A percentile compares a stretch with the other conserved stretches of the same genome.
Conservation (phyloP, 2,329 filamentous ascomycete species). For the Fonsecaea multimorphosa region DNA sequence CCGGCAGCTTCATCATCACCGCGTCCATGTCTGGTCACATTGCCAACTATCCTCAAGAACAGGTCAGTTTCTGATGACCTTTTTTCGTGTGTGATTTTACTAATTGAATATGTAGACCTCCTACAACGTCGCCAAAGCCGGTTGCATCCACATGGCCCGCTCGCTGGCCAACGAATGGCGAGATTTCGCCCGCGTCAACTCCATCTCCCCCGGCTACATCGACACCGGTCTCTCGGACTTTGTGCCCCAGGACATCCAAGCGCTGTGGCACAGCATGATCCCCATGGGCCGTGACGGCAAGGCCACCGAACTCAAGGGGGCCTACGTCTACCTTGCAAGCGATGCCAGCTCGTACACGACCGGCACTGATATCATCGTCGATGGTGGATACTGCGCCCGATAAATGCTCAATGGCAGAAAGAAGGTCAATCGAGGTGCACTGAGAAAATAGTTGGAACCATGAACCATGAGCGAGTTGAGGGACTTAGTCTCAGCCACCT, state of each 20-base stretch:
- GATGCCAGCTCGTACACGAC: conserved; percentile 59
- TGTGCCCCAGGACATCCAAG: conserved; percentile 61
- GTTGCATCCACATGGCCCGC: conserved; percentile 67
- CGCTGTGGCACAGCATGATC: conserved; percentile 66
- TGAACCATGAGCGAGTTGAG: background rate
- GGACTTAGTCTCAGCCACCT: background rate
- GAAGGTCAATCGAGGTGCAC: background rate
- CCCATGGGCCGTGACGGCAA: conserved; percentile 66
- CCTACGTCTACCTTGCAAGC: conserved; percentile 57
- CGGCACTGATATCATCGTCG: conserved; percentile 55
- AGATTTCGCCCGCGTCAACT: conserved; percentile 72
- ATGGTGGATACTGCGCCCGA: conserved; percentile 57
- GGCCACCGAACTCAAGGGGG: conserved; percentile 69
- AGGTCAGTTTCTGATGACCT: conserved; percentile 46
- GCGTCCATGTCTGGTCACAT: conserved; percentile 66
- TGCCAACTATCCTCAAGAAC: conserved; percentile 66
- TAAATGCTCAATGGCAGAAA: conserved; percentile 37
- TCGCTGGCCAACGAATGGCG: conserved; percentile 73
- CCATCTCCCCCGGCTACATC: conserved; percentile 71
- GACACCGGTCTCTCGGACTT: conserved; percentile 72
- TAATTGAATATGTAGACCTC: conserved; percentile 49
- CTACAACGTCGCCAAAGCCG: conserved; percentile 71
- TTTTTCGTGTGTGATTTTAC: conserved; percentile 33
- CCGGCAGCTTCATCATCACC: conserved; percentile 69
- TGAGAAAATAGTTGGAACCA: background rate